Base-by-base conservation (phyloP, 1,139 yeast species). In the Candida buenavistaensis region DNA sequence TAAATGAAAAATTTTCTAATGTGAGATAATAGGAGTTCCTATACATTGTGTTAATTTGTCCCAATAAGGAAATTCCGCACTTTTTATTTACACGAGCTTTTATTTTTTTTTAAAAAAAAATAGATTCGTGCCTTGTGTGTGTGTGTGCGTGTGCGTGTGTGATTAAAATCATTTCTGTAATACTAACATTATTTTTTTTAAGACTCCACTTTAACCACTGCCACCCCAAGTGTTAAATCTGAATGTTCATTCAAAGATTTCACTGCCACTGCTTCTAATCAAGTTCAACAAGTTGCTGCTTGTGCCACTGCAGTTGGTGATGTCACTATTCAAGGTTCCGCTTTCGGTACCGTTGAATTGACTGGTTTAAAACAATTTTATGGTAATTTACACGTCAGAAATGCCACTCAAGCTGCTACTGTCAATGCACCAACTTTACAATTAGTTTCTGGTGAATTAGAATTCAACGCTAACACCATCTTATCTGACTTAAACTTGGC, bases 221-320 rank as follows among this genome's bases (percentile, higher is more conserved):
- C 73, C 32, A 70, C 76, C 31, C 75, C 76, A 45, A 49, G 71
- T 21, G 75, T 78, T 33, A 60, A 69, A 40, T 78, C 80, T 41
- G 75, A 71, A 26, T 77, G 82, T 67, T 70, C 80, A 13, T 76
- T 75, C 67, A 52, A 57, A 25, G 60, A 58, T 41, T 71, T 64
- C 59, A 82, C 92, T 34, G 89, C 86, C 47, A 78, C 92, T 41
- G 78, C 81, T 33, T 88, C 90, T 62, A 56, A 84, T 25, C 90
- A 88, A 50, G 78, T 92, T 57, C 94, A 86, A 53, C 58, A 66
- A 29, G 75, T 85, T 45, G 66, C 86, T 40, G 72, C 80, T 30
- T 92, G 98, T 80, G 64, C 78, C 31, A 84, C 90, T 45, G 76
- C 90, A 48, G 76, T 76, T 45, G 97, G 97, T 71, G 82, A 82